phyloP scores from a whole-genome alignment of 805 yeast species.

The Teunomyces gatunensis region DNA sequence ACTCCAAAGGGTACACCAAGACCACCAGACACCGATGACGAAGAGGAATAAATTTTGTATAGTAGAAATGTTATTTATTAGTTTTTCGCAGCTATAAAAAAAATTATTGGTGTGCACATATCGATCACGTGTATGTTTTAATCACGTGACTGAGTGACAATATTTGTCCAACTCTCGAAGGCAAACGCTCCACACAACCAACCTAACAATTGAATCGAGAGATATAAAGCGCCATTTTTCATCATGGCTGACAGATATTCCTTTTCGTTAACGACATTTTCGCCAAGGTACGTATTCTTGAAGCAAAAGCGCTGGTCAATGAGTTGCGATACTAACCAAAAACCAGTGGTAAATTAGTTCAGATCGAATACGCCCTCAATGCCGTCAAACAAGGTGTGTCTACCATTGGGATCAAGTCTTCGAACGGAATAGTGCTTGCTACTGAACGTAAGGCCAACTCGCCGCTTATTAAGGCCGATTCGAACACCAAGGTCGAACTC shows the following conservation, averaged over 20 bases:
- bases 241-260: conserved; percentile 97
- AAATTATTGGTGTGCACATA: background rate
- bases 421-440: conserved; percentile 94
- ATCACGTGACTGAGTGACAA: background rate
- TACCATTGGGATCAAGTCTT: conserved; percentile 87
- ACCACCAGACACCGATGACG: conserved; percentile 91
- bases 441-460: conserved; percentile 91
- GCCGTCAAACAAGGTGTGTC: conserved; percentile 99
- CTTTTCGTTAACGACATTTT: conserved; percentile 93
- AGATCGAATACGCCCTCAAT: conserved; percentile 94
- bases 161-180: conserved; percentile 6
- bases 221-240: background rate
- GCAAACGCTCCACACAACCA: conserved; percentile 8
- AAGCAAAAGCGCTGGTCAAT: background rate
- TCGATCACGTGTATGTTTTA: background rate
- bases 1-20: conserved; percentile 98
- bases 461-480: conserved; percentile 68
- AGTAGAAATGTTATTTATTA: background rate
- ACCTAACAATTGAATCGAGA: background rate
- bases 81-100: background rate
- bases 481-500: conserved; percentile 72
- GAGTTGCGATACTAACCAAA: conserved; percentile 18
- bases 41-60: conserved; percentile 45
- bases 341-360: conserved; percentile 89
- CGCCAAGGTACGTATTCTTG: conserved; percentile 72